A percentile compares a stretch with the other conserved stretches of the same genome.
Conservation (phyloP, 495 filamentous ascomycete species). For the Penicillium parvum region DNA sequence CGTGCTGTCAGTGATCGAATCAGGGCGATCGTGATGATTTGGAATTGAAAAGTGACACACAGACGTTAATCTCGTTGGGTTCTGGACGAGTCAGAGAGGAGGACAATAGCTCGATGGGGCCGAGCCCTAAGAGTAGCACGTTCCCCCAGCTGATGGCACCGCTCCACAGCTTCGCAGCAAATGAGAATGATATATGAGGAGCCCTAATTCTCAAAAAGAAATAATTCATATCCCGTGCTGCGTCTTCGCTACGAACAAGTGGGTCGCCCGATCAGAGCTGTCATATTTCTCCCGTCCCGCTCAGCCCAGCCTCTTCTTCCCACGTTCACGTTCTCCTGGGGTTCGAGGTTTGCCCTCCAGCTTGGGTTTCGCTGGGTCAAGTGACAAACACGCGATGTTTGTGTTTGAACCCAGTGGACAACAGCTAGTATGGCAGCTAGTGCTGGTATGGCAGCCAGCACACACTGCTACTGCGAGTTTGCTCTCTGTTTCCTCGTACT, state of each 20-base stretch:
- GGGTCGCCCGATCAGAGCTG: constrained; percentile 29
- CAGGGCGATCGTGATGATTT: constrained; percentile 16
- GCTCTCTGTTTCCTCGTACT: background rate
- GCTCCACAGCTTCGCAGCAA: background rate
- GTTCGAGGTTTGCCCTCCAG: background rate
- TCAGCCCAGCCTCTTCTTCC: constrained; percentile 19
- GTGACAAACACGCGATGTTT: too few relatives aligned
- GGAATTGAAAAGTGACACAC: constrained; percentile 21
- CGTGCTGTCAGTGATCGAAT: constrained; percentile 34
- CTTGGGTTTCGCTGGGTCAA: too few relatives aligned
- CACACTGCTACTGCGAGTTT: too few relatives aligned
- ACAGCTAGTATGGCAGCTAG: too few relatives aligned
- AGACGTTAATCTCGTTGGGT: constrained; percentile 17
- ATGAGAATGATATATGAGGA: too few relatives aligned
- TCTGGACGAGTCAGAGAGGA: constrained; percentile 17
- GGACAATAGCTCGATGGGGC: constrained; percentile 5
- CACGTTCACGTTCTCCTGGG: constrained; percentile 19
- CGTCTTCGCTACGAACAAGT: constrained; percentile 10
- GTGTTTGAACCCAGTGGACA: too few relatives aligned
- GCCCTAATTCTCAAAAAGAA: too few relatives aligned
- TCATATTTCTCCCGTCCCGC: constrained; percentile 34
- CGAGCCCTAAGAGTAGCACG: constrained; percentile 17
- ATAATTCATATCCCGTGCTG: constrained; percentile 1
- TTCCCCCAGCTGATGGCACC: constrained; percentile 6
- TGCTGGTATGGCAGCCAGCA: too few relatives aligned